phyloP scores from a whole-genome alignment of 495 filamentous ascomycete species.

The Staphylotrichum longicolle region DNA sequence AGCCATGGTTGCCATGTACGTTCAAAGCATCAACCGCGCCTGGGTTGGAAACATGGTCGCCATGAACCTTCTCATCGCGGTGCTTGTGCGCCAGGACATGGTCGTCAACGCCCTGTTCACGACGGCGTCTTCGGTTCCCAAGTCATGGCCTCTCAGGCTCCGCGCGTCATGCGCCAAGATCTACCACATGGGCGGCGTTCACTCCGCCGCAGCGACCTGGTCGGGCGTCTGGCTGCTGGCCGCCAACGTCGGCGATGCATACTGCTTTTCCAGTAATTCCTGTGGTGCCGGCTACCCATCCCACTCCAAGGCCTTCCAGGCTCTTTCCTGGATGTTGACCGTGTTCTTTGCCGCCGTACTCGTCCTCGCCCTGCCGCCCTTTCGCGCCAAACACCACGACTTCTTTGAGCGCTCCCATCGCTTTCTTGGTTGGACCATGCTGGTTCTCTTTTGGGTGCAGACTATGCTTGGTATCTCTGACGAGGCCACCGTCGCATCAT shows the following conservation, averaged over 20 bases:
- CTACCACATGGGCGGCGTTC: constrained; percentile 67
- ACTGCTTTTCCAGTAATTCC: constrained; percentile 40
- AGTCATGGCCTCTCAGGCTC: constrained; percentile 54
- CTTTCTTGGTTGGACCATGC: constrained; percentile 54
- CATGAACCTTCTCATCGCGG: constrained; percentile 44
- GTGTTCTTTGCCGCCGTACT: constrained; percentile 33
- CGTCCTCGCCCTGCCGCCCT: constrained; percentile 37
- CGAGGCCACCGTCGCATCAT: constrained; percentile 27
- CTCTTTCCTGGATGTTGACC: not conserved
- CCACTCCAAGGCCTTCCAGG: constrained; percentile 13
- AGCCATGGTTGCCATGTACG: constrained; percentile 25
- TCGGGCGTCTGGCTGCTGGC: constrained; percentile 62
- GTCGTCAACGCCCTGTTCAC: constrained; percentile 62
- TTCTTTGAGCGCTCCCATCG: constrained; percentile 58
- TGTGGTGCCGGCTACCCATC: constrained; percentile 13
- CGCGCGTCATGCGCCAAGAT: constrained; percentile 59
- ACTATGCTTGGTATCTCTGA: constrained; percentile 36
- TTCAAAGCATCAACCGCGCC: constrained; percentile 3
- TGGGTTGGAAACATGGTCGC: constrained; percentile 18
- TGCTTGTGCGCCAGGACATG: constrained; percentile 59
- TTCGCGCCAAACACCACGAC: constrained; percentile 52
- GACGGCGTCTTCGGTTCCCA: constrained; percentile 52
- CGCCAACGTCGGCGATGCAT: constrained; percentile 53
- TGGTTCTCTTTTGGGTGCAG: constrained; percentile 53
- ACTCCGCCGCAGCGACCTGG: constrained; percentile 61